Evolutionary conservation across 2,329 filamentous ascomycete species (phyloP).

Genomic region (Teratosphaeria destructans): DNA sequence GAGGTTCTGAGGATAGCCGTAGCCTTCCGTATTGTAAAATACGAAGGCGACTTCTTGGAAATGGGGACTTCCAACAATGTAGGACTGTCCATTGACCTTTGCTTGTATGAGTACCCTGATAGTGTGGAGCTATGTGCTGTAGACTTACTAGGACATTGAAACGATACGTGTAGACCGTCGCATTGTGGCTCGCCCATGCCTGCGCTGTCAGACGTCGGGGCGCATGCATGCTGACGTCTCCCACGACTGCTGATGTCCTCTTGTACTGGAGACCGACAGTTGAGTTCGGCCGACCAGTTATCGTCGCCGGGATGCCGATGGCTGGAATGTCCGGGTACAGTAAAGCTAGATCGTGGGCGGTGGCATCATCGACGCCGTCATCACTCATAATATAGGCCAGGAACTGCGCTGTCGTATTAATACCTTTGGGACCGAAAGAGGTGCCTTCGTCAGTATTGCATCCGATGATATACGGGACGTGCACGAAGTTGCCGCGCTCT

Average conservation of each 20-base stretch:
- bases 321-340: slow-evolving; percentile 22
- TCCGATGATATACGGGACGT: slow-evolving; percentile 19
- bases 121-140: not conserved
- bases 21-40: slow-evolving; percentile 35
- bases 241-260: slow-evolving; percentile 10
- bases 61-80: slow-evolving; percentile 25
- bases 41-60: slow-evolving; percentile 45
- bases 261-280: slow-evolving; percentile 13
- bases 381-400: slow-evolving; percentile 7
- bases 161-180: slow-evolving; percentile 26
- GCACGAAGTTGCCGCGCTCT: slow-evolving; percentile 14
- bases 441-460: slow-evolving; percentile 20
- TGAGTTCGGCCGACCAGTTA: slow-evolving; percentile 13
- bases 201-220: slow-evolving; percentile 11
- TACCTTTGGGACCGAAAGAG: slow-evolving; percentile 10
- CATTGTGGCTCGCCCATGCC: slow-evolving; percentile 13
- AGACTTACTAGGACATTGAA: slow-evolving; percentile 30
- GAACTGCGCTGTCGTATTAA: slow-evolving; percentile 19
- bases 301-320: slow-evolving; percentile 30
- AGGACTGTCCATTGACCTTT: slow-evolving; percentile 17
- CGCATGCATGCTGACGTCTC: slow-evolving; percentile 12
- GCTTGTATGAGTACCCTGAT: not conserved
- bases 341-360: slow-evolving; percentile 22
- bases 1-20: slow-evolving; percentile 35
- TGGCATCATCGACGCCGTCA: slow-evolving; percentile 23